These are phyloP conservation scores for Pyrus betulifolia DNA, from an alignment of 306 rosid genomes.

Conservation along the genomic window DNA sequence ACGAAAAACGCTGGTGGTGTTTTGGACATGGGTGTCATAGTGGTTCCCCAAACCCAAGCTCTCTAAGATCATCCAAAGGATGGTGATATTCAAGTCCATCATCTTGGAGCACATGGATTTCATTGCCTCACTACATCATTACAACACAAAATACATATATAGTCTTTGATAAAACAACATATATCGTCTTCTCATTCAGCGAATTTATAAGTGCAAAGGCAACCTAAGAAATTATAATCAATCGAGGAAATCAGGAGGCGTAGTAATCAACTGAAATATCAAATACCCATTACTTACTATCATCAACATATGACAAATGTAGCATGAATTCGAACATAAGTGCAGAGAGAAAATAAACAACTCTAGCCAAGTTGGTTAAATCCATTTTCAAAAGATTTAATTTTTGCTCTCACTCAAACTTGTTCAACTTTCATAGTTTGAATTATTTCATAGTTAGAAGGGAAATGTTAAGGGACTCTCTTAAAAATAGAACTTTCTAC, in stretches of 20 bases:
- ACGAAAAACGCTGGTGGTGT: slow-evolving; percentile 8
- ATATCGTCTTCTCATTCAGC: not conserved
- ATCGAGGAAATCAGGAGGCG: not conserved
- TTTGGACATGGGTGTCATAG: slow-evolving; percentile 17
- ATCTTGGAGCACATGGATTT: slow-evolving; percentile 22
- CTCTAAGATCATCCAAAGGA: slow-evolving; percentile 34
- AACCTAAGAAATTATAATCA: not conserved
- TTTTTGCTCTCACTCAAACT: no score
- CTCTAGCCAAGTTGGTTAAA: no score
- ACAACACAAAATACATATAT: not conserved
- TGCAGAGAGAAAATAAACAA: no score
- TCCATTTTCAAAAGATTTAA: no score
- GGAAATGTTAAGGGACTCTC: rapidly evolving
- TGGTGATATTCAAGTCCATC: slow-evolving; percentile 11
- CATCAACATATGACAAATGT: not conserved
- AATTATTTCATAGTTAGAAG: no score
- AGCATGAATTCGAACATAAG: not conserved
- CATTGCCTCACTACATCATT: slow-evolving; percentile 24
- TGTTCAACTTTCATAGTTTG: no score
- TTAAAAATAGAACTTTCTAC: no score
- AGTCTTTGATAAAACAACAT: not conserved
- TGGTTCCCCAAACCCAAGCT: slow-evolving; percentile 28
- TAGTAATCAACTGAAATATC: no score
- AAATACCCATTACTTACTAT: not conserved
- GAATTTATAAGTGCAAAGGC: not conserved